These are phyloP conservation scores for Phoma sp. DNA, from an alignment of 2,329 filamentous ascomycete genomes.

Conservation along the genomic window DNA sequence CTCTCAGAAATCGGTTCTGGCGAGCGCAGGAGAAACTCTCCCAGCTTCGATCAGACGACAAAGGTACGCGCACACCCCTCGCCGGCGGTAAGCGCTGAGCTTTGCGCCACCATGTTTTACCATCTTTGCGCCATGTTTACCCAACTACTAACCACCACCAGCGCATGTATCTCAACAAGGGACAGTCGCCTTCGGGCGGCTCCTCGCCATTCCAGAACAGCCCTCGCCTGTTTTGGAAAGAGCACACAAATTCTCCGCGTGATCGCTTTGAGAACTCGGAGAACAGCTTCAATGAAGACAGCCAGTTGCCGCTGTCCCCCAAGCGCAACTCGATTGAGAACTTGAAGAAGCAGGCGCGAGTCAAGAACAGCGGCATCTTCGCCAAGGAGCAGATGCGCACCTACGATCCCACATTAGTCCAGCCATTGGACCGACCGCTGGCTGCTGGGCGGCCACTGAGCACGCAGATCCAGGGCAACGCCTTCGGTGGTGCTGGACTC, in stretches of 20 bases:
- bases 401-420: constrained; percentile 82
- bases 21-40: constrained; percentile 87
- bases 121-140: background rate
- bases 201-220: constrained; percentile 78
- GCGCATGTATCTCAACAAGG: constrained; percentile 72
- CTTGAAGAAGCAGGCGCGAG: constrained; percentile 89
- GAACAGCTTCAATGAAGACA: constrained; percentile 53
- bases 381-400: constrained; percentile 89
- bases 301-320: constrained; percentile 72
- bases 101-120: background rate
- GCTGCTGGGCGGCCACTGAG: constrained; percentile 65
- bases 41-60: constrained; percentile 78
- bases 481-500: constrained; percentile 66
- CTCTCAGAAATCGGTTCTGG: constrained; percentile 88
- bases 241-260: constrained; percentile 66
- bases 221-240: constrained; percentile 90
- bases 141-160: constrained; percentile 46
- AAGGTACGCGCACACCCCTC: constrained; percentile 61
- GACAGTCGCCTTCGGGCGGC: constrained; percentile 86
- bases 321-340: constrained; percentile 92
- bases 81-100: background rate
- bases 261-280: constrained; percentile 72
- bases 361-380: constrained; percentile 98
- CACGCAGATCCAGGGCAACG: constrained; percentile 71
- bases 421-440: constrained; percentile 81